A percentile compares a stretch with the other conserved stretches of the same genome.
Evolutionary conservation across 306 rosid species (phyloP).

Genomic region (Morella rubra): DNA sequence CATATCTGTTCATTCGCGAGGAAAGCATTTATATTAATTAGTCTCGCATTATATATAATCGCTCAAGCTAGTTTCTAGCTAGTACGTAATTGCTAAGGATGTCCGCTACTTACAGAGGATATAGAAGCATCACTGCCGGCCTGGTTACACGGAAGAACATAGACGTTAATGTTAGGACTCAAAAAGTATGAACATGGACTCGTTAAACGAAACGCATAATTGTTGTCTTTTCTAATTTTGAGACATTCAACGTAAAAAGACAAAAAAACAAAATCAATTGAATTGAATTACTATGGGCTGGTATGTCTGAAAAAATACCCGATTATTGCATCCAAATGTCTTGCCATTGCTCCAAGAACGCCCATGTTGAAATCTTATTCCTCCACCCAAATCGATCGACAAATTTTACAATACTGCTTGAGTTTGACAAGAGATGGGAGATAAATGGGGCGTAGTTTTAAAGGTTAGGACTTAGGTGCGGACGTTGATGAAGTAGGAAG

Average conservation of each 20-base stretch:
- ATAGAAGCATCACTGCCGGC: conserved; percentile 88
- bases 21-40: neutral
- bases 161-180: conserved; percentile 13
- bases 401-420: neutral
- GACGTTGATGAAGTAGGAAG: conserved; percentile 31
- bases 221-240: neutral
- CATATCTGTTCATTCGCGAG: conserved; percentile 45
- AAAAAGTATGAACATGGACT: neutral
- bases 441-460: neutral
- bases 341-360: conserved; percentile 60
- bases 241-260: neutral
- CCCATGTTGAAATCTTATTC: conserved; percentile 54
- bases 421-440: neutral
- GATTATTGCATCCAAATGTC: conserved; percentile 63
- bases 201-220: neutral
- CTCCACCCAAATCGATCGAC: neutral
- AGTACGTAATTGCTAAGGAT: neutral
- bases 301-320: conserved; percentile 47
- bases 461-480: neutral
- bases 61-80: too few relatives aligned
- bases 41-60: too few relatives aligned
- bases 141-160: conserved; percentile 41
- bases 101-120: conserved; percentile 69
- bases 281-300: too few relatives aligned
- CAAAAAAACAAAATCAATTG: neutral